Percentiles rank a stretch among this genome's conserved stretches.
Evolutionary conservation across 345 rosid species (phyloP).

Genomic region (Lagerstroemia speciosa): DNA sequence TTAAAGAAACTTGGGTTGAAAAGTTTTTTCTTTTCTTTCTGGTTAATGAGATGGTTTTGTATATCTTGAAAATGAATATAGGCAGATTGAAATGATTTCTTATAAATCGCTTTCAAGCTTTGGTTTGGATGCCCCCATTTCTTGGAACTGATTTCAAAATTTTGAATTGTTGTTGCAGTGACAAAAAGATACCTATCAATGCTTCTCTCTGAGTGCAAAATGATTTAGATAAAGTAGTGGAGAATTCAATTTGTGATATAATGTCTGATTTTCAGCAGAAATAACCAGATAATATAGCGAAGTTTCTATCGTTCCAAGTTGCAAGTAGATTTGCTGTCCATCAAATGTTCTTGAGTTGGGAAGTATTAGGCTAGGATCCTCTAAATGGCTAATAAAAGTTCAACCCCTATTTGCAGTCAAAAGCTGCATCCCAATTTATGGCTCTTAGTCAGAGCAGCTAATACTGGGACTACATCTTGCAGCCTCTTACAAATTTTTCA

Average conservation of each 20-base stretch:
- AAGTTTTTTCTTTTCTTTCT: background rate
- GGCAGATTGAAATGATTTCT: background rate
- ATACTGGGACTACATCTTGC: slow-evolving; percentile 10
- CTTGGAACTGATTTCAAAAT: background rate
- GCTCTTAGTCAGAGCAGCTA: background rate
- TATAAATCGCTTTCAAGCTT: background rate
- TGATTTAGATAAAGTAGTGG: background rate
- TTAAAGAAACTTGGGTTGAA: background rate
- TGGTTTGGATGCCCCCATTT: background rate
- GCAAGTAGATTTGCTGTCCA: background rate
- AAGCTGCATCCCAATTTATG: background rate
- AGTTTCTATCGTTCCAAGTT: background rate
- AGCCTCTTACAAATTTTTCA: slow-evolving; percentile 60
- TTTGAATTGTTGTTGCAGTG: background rate
- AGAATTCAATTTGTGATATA: background rate
- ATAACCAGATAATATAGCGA: background rate
- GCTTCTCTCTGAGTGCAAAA: background rate
- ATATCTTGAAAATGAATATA: background rate
- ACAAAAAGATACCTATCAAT: background rate
- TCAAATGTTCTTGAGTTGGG: background rate
- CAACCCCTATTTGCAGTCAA: background rate
- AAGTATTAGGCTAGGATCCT: background rate
- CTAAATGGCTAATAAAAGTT: background rate
- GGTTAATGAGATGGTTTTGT: background rate
- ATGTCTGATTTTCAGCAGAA: background rate